A percentile compares a stretch with the other conserved stretches of the same genome.
These are phyloP conservation scores for Phytopythium vexans DNA, from an alignment of 352 stramenopile species.

Conservation along the genomic window DNA sequence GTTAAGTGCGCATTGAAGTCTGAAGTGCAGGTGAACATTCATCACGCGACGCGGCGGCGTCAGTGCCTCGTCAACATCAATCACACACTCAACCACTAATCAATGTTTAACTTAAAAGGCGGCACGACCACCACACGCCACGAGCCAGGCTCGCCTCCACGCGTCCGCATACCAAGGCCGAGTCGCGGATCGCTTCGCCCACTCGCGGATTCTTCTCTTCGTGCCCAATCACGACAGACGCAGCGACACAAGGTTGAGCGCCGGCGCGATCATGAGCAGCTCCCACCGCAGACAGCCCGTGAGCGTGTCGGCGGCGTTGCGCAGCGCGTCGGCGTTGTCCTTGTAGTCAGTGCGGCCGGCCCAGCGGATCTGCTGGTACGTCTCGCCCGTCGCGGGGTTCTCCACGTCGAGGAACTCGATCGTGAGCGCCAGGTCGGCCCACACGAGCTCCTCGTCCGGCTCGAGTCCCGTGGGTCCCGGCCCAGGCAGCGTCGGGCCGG, in stretches of 20 bases:
- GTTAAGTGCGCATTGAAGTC: no score
- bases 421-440: slow-evolving; percentile 36
- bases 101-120: slow-evolving; percentile 12
- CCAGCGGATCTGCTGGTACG: slow-evolving; percentile 41
- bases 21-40: no score
- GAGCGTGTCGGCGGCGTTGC: slow-evolving; percentile 39
- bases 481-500: background rate
- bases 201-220: no score
- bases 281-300: slow-evolving; percentile 42
- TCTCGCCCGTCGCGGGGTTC: slow-evolving; percentile 24
- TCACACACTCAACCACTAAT: slow-evolving; percentile 8
- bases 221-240: slow-evolving; percentile 13
- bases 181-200: no score
- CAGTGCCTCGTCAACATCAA: slow-evolving; percentile 12
- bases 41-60: slow-evolving; percentile 7
- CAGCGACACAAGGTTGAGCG: slow-evolving; percentile 28
- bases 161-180: no score
- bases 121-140: slow-evolving; percentile 7
- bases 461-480: slow-evolving; percentile 9
- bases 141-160: slow-evolving; percentile 2
- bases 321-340: slow-evolving; percentile 30
- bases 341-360: slow-evolving; percentile 48
- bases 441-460: slow-evolving; percentile 21
- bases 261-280: slow-evolving; percentile 32
- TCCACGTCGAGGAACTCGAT: slow-evolving; percentile 40